These are phyloP conservation scores for Colletotrichum shisoi DNA, from an alignment of 2,329 filamentous ascomycete species.

Conservation along the genomic window DNA sequence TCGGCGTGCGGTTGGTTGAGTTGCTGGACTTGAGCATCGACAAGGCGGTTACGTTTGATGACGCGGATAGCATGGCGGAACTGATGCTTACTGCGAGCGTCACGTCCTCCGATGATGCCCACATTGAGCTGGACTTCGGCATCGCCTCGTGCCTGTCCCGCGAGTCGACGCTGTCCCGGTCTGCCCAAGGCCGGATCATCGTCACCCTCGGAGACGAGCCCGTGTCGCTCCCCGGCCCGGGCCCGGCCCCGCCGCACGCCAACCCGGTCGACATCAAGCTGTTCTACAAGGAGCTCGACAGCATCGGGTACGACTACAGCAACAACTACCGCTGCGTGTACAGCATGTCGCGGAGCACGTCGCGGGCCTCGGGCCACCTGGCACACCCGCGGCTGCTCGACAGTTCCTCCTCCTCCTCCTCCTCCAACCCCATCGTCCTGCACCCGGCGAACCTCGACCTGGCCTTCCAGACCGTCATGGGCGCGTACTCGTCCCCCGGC, in stretches of 20 bases:
- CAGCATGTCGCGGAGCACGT: background rate
- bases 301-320: constrained; percentile 9
- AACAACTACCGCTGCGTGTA: constrained; percentile 15
- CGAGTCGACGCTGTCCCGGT: background rate
- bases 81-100: background rate
- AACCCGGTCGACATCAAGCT: constrained; percentile 10
- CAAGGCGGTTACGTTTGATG: constrained; percentile 23
- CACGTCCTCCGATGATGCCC: background rate
- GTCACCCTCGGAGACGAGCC: background rate
- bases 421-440: constrained; percentile 34
- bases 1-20: background rate
- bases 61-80: constrained; percentile 19
- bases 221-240: background rate
- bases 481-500: constrained; percentile 47
- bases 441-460: constrained; percentile 49
- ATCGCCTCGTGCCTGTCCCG: background rate
- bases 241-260: background rate
- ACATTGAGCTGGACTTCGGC: background rate
- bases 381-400: too few relatives aligned
- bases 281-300: constrained; percentile 21
- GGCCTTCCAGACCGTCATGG: constrained; percentile 48
- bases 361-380: background rate
- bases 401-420: too few relatives aligned
- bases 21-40: constrained; percentile 23
- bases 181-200: background rate